A percentile compares a stretch with the other conserved stretches of the same genome.
phyloP scores from a whole-genome alignment of 352 stramenopile species.

The Phytophthora tubulina region DNA sequence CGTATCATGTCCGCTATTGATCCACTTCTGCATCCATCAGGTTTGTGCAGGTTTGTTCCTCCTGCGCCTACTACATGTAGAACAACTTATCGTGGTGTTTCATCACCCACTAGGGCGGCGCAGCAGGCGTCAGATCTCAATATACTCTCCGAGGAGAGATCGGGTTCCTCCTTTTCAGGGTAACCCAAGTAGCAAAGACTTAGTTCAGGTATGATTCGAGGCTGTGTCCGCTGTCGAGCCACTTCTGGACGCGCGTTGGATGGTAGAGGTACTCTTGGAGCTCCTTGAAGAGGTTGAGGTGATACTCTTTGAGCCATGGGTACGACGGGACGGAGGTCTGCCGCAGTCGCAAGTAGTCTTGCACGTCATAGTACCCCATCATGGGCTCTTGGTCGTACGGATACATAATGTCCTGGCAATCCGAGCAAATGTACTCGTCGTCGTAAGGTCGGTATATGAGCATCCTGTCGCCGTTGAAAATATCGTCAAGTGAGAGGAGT shows the following conservation, averaged over 20 bases:
- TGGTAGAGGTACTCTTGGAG: slow-evolving; percentile 14
- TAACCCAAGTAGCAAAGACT: not conserved
- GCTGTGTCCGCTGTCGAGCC: slow-evolving; percentile 5
- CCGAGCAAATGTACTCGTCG: slow-evolving; percentile 13
- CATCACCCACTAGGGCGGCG: no score
- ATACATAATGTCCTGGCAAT: slow-evolving; percentile 4
- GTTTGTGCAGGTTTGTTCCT: no score
- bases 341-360: slow-evolving; percentile 5
- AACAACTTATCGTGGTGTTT: no score
- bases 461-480: slow-evolving; percentile 4
- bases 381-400: slow-evolving; percentile 4
- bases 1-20: no score
- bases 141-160: no score
- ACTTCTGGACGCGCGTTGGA: slow-evolving; percentile 7
- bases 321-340: not conserved
- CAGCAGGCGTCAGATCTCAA: no score
- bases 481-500: slow-evolving; percentile 8
- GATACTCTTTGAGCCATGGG: slow-evolving; percentile 1
- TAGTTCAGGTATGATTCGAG: slow-evolving; percentile 17
- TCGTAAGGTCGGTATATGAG: slow-evolving; percentile 1
- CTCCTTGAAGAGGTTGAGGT: slow-evolving; percentile 4
- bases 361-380: not conserved
- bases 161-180: not conserved
- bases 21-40: no score
- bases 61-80: no score